Conservation (phyloP, 805 yeast species). For the Crinitomyces ghanaensis region DNA sequence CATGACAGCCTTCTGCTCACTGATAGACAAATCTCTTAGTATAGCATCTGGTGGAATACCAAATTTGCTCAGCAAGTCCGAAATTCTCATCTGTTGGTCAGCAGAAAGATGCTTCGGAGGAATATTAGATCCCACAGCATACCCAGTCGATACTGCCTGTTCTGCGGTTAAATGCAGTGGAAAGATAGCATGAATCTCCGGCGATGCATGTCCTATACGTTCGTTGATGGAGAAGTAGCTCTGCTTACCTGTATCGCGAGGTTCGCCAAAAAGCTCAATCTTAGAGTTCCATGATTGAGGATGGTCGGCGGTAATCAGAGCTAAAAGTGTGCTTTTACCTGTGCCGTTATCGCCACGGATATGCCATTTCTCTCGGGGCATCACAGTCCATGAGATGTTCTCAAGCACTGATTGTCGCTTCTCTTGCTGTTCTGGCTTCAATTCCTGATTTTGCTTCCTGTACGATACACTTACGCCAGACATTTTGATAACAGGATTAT, state of each 20-base stretch:
- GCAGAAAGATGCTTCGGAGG: constrained; percentile 35
- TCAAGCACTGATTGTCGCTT: constrained; percentile 47
- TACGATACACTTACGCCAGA: constrained; percentile 54
- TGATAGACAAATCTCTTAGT: constrained; percentile 48
- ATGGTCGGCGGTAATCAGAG: constrained; percentile 85
- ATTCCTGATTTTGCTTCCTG: too few relatives aligned
- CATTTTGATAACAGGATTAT: constrained; percentile 37
- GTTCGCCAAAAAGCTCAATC: constrained; percentile 50
- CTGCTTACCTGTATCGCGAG: constrained; percentile 62
- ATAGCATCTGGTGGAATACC: constrained; percentile 29
- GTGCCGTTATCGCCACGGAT: constrained; percentile 83
- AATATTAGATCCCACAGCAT: constrained; percentile 50
- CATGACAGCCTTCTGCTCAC: constrained; percentile 68
- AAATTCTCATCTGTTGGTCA: constrained; percentile 30
- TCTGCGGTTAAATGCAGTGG: constrained; percentile 43
- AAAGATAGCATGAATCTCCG: constrained; percentile 84
- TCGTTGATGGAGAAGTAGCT: constrained; percentile 71
- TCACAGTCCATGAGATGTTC: constrained; percentile 54
- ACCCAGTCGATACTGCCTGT: constrained; percentile 63
- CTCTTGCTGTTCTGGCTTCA: too few relatives aligned
- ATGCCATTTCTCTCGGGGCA: constrained; percentile 75
- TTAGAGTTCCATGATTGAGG: constrained; percentile 88
- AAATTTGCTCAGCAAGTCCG: constrained; percentile 38
- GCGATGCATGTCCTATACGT: constrained; percentile 77
- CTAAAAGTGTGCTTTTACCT: constrained; percentile 81